phyloP scores from a whole-genome alignment of 495 filamentous ascomycete species.

The Glarea lozoyensis region DNA sequence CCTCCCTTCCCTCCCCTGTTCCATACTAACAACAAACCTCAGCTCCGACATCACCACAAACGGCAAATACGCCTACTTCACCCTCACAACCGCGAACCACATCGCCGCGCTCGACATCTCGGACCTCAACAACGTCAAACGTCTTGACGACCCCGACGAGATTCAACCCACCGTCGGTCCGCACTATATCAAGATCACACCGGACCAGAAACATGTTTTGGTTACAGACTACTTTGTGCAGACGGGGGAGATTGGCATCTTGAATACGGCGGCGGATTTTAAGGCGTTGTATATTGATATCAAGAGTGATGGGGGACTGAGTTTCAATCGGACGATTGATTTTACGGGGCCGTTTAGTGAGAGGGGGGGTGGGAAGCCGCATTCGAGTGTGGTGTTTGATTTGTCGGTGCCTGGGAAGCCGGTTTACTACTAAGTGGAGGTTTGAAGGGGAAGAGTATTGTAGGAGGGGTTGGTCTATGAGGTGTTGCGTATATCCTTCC shows the following conservation, averaged over 20 bases:
- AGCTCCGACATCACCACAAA: constrained; percentile 50
- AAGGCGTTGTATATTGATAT: constrained; percentile 56
- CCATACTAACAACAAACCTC: not conserved
- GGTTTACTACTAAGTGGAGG: constrained; percentile 31
- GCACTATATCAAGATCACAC: constrained; percentile 56
- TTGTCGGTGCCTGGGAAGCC: constrained; percentile 39
- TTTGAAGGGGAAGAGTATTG: too few relatives aligned
- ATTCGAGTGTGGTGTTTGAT: constrained; percentile 51
- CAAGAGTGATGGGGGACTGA: constrained; percentile 40
- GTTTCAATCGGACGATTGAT: constrained; percentile 50
- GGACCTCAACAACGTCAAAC: constrained; percentile 48
- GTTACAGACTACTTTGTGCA: constrained; percentile 61
- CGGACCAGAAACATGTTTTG: constrained; percentile 53
- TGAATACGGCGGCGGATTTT: constrained; percentile 56
- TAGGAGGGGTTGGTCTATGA: too few relatives aligned
- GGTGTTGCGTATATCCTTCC: too few relatives aligned
- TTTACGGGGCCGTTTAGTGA: constrained; percentile 42
- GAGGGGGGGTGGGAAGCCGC: constrained; percentile 50
- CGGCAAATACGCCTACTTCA: constrained; percentile 50
- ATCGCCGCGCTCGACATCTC: constrained; percentile 56
- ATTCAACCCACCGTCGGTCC: constrained; percentile 51
- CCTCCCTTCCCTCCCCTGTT: not conserved
- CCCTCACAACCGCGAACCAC: constrained; percentile 53
- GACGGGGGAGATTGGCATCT: constrained; percentile 48
- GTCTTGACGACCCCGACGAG: constrained; percentile 50